A percentile compares a stretch with the other conserved stretches of the same genome.
phyloP scores from a whole-genome alignment of 2,329 filamentous ascomycete species.

The Claviceps africana region DNA sequence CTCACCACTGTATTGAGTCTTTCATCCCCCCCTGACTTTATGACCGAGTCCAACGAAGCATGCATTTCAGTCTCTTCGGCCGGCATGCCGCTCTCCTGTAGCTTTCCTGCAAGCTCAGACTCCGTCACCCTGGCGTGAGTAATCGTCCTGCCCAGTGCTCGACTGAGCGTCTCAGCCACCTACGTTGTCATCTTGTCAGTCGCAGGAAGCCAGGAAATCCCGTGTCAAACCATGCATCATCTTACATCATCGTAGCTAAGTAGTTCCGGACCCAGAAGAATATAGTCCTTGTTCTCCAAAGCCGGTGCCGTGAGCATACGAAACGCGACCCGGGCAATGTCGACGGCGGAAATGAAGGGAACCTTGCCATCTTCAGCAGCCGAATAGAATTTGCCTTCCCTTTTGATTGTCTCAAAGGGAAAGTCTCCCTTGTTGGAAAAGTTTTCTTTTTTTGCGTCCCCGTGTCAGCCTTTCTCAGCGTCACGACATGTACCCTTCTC shows the following conservation, averaged over 20 bases:
- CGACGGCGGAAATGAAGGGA: background rate
- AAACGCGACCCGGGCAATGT: constrained; percentile 1
- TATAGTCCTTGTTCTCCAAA: background rate
- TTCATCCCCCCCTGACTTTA: background rate
- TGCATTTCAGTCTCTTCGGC: background rate
- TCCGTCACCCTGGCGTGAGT: background rate
- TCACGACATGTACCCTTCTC: background rate
- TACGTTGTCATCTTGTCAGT: background rate
- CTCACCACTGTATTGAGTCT: background rate
- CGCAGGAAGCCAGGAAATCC: too few species aligned
- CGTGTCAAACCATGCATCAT: too few species aligned
- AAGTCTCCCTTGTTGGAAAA: background rate
- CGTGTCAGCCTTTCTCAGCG: background rate
- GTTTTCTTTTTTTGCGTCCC: background rate
- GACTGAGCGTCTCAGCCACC: background rate
- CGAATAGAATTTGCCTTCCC: background rate
- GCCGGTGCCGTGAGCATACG: background rate
- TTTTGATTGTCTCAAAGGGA: background rate
- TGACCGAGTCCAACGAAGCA: background rate
- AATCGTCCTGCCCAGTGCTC: background rate
- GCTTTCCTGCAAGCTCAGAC: background rate
- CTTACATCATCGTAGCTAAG: background rate
- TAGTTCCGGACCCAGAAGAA: background rate
- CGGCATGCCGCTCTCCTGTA: background rate
- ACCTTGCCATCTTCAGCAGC: background rate